Evolutionary conservation across 352 stramenopile species (phyloP), one percentile per base, ranked within the genome.

Genomic region (Globisporangium spiculum): DNA sequence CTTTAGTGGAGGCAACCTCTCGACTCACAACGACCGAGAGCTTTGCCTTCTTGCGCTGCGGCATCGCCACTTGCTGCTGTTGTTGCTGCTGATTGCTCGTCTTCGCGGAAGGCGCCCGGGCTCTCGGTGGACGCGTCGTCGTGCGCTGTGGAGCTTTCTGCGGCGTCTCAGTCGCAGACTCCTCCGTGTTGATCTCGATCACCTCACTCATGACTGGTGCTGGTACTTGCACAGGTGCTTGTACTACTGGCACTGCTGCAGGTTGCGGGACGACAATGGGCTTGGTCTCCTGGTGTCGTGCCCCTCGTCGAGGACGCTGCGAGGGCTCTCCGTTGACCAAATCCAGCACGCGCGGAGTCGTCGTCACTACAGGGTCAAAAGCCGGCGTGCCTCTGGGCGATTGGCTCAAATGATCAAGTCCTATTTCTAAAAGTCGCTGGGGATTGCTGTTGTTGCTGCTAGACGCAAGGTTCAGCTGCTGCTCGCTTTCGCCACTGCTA

Each of bases 151-250:
- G 16, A 18, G 41, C 30, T 53, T 63, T 63, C 63, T 63, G 53
- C 12, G 63, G 36, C n/a, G 63, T 63, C 38, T 68, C 63, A 18
- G 22, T 24, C 16, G 52, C 24, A 4, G 63, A 68, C 38, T 64
- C 63, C 34, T 68, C 63, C 7, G 63, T 68, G 20, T 57, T 41
- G 38, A 68, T 63, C 54, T 68, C 63, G 14, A 68, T 68, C 54
- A 68, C 55, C 0, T 66, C 61, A 9, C n/a, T 30, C 48, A 27
- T 50, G 30, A 22, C 30, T 27, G 30, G 1, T 14, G 30, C 27
- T 18, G 30, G 16, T 3, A 6, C 30, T 22, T 38, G 32, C 32
- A 38, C 32, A 38, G 16, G 58, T 36, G 58, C 5, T 18, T 34
- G 36, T 50, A 34, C 14, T 14, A 12, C 34, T 53, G 57, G 16